Evolutionary conservation across 2,329 filamentous ascomycete genomes (phyloP), one percentile per base, ranked within the genome.

Genomic region (Penicillium polonicum): DNA sequence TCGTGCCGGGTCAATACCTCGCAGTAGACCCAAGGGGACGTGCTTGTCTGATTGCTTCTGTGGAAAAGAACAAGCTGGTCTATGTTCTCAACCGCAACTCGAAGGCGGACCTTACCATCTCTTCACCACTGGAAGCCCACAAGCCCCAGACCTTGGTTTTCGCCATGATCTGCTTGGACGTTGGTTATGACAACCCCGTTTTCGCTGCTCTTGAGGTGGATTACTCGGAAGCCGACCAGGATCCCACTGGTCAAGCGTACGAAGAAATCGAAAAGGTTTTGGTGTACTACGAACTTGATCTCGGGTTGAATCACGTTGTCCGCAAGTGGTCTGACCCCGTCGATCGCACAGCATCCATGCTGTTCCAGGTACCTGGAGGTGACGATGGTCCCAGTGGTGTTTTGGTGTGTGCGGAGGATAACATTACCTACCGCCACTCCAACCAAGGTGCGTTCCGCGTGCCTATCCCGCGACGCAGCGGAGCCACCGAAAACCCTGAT

Each of bases 41-140:
- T 79, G 95, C 95, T 55, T 96, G 93, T 72, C 83, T 99, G 72
- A 90, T 97, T 60, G 92, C 94, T 10, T 93, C 92, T 5, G 84
- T 93, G 55, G 95, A 99, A 79, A 99, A 99, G 84, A 99, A 97
- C 80, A 99, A 99, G 80, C 88, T 99, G 56, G 94, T 99, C 66
- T 99, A 99, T 77, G 93, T 99, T 69, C 83, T 99, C 66, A 97
- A 97, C 76, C 88, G 95, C 64, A 96, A 96, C 77, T 85, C 92
- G 3, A 91, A 97, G 76, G 92, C 92, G 19, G 91, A 96, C 74
- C 85, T 99, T 68, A 95, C 92, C 41, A 99, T 99, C 50, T 99
- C 94, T 5, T 99, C 94, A 15, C 94, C 94, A 0, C 83, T 99
- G 19, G 95, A 99, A 77, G 95, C 94, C 2, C 93, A 99, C 77